Evolutionary conservation across 2,329 filamentous ascomycete genomes (phyloP), one percentile per base, ranked within the genome.

Genomic region (Phyllosticta ampelicida): DNA sequence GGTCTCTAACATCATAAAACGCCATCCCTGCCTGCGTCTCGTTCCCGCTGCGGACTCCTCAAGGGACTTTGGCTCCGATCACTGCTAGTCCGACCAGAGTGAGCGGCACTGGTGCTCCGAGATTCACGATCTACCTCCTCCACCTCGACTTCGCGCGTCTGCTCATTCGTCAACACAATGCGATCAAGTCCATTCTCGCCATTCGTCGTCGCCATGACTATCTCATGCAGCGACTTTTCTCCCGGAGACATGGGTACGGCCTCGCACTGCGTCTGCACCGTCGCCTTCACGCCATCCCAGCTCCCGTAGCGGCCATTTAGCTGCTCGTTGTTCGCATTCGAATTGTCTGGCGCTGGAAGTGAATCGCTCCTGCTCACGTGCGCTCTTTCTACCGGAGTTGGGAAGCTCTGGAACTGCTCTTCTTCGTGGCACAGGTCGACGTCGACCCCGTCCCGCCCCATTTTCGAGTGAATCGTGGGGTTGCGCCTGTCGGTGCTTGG

Each of bases 101-200:
- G 13, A 8, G 36, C 11, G 8, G 16, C 36, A 16, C 36, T 44
- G 36, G 13, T n/a, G n/a, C 9, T 44, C 36, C 16, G 36, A 16
- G 36, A 44, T 8, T 44, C 36, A 8, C 6, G n/a, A 44, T 44
- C 36, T 3, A 44, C 36, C 36, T 44, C 36, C 16, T 58, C 51
- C 30, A 51, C 53, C n/a, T 58, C 55, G 23, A 58, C 26, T 48
- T 58, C 51, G 36, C 36, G 44, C 36, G 53, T 58, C 11, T 50
- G 55, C 51, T 58, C 55, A 6, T 51, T 58, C 23, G 26, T 53
- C 23, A 58, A 51, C 18, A 58, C 55, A 20, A 58, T 58, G 21
- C 55, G 50, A 23, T 58, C 55, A 18, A 58, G 18, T 16, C 50
- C 30, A 29, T 53, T 49, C 1, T 58, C 55, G 13, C 36, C 36